Evolutionary conservation across 2,329 filamentous ascomycete genomes (phyloP).

Genomic region (Mollisiaceae sp.): DNA sequence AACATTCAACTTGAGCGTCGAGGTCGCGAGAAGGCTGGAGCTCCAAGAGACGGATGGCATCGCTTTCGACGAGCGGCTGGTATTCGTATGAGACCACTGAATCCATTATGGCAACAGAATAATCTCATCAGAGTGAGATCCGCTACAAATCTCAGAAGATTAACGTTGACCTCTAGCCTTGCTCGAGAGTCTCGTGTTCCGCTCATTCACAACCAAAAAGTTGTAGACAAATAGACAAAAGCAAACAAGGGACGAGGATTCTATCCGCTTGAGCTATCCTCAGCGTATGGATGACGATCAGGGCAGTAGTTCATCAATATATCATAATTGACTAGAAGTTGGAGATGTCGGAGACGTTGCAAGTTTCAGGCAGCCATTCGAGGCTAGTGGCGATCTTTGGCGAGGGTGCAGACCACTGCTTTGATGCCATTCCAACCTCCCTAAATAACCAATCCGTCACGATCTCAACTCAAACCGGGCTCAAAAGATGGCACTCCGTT

Average conservation of each 20-base stretch:
- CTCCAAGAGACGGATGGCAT: conserved; percentile 14
- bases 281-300: too few species aligned
- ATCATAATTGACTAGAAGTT: background rate
- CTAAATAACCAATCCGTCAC: background rate
- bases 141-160: background rate
- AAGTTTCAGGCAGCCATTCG: conserved; percentile 1
- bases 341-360: background rate
- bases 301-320: too few species aligned
- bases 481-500: conserved; percentile 9
- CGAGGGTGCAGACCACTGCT: background rate
- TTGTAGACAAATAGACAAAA: background rate
- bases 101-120: background rate
- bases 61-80: conserved; percentile 1
- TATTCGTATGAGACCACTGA: background rate
- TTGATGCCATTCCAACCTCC: background rate
- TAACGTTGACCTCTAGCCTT: background rate
- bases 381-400: background rate
- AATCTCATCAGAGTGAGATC: background rate
- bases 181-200: background rate
- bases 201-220: background rate
- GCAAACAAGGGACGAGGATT: background rate
- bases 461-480: background rate
- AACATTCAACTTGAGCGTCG: conserved; percentile 10
- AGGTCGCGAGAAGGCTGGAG: conserved; percentile 14
- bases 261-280: too few species aligned